phyloP scores from a whole-genome alignment of 306 rosid genomes.

The Vigna angularis region DNA sequence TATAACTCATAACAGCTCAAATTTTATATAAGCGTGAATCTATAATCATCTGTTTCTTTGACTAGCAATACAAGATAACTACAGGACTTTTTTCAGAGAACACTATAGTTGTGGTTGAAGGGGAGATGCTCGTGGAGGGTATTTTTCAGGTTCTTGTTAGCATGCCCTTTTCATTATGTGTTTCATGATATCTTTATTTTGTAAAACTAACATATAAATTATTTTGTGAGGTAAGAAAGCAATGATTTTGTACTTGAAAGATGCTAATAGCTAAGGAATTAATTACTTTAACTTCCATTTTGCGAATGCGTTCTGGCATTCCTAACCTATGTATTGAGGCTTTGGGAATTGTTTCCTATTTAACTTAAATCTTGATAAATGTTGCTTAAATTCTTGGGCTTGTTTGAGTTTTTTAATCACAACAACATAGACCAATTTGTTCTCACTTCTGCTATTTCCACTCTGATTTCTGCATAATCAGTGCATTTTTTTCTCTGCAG shows the following conservation, averaged over 20 bases:
- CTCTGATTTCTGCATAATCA: conserved; percentile 34
- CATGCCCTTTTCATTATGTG: conserved; percentile 27
- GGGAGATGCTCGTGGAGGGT: conserved; percentile 87
- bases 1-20: conserved; percentile 16
- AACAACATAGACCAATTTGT: background rate
- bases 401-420: conserved; percentile 9
- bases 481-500: conserved; percentile 48
- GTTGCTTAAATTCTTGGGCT: background rate
- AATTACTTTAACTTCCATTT: background rate
- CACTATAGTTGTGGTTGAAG: conserved; percentile 93
- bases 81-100: conserved; percentile 94
- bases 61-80: conserved; percentile 88
- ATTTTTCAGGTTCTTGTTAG: conserved; percentile 73
- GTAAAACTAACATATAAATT: background rate
- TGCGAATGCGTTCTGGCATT: background rate
- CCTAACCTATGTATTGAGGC: conserved; percentile 1
- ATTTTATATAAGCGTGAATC: conserved; percentile 16
- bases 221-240: conserved; percentile 7
- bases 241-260: conserved; percentile 7
- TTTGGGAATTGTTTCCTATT: background rate
- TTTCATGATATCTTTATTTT: conserved; percentile 21
- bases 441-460: background rate
- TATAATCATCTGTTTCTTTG: conserved; percentile 59
- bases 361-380: background rate
- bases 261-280: background rate